A percentile compares a stretch with the other conserved stretches of the same genome.
These are phyloP conservation scores for Penicillium atrosanguineum DNA, from an alignment of 495 filamentous ascomycete genomes.

Conservation along the genomic window DNA sequence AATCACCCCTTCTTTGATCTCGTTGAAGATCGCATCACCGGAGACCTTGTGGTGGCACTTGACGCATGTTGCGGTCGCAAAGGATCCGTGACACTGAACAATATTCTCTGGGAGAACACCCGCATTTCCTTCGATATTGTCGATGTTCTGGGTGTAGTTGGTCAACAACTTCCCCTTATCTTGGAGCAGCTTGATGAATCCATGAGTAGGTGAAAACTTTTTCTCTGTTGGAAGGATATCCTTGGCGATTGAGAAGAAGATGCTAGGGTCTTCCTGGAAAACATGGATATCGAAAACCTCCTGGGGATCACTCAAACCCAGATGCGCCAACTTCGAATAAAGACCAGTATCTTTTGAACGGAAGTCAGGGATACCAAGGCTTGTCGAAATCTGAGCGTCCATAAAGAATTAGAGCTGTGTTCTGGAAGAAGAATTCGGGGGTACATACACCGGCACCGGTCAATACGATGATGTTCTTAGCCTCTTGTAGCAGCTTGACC, in stretches of 20 bases:
- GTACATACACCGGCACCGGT: conserved; percentile 79
- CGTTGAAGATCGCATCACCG: conserved; percentile 72
- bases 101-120: conserved; percentile 82
- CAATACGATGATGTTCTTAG: conserved; percentile 84
- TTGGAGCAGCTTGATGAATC: conserved; percentile 93
- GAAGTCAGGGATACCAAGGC: conserved; percentile 67
- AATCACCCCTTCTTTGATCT: conserved; percentile 71
- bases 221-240: conserved; percentile 78
- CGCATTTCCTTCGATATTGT: conserved; percentile 89
- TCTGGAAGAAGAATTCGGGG: not conserved
- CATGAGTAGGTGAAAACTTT: conserved; percentile 85
- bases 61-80: conserved; percentile 86
- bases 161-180: conserved; percentile 86
- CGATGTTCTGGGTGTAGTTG: conserved; percentile 98
- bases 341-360: conserved; percentile 66
- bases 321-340: conserved; percentile 70
- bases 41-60: conserved; percentile 75
- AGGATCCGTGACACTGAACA: conserved; percentile 94
- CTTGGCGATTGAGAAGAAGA: conserved; percentile 89
- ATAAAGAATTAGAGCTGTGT: not conserved
- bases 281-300: conserved; percentile 90
- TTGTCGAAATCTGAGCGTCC: conserved; percentile 62
- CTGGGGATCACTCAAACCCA: conserved; percentile 80
- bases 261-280: conserved; percentile 81
- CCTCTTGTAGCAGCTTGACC: conserved; percentile 67